Evolutionary conservation across 2,329 filamentous ascomycete genomes (phyloP).

Genomic region (Phoma herbarum): DNA sequence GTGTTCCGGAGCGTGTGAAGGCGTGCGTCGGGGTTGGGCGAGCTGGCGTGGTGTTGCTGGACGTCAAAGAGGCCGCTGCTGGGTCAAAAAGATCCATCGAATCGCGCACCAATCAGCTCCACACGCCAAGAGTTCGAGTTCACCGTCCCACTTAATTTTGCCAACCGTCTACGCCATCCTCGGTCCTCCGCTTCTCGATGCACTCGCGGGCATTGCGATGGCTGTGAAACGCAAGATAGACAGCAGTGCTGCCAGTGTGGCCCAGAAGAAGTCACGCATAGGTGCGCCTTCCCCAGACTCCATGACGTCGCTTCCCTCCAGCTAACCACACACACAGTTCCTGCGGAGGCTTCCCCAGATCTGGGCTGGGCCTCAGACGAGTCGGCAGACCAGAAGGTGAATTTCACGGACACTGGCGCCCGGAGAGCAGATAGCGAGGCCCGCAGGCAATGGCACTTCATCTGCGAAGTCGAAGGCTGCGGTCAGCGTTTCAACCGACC

Average conservation of each 20-base stretch:
- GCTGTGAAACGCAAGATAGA: conserved; percentile 40
- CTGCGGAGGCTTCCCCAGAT: conserved; percentile 21
- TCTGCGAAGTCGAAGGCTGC: conserved; percentile 78
- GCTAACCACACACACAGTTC: conserved; percentile 8
- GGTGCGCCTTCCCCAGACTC: conserved; percentile 25
- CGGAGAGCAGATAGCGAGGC: conserved; percentile 45
- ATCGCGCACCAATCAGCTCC: conserved; percentile 27
- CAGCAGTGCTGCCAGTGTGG: conserved; percentile 11
- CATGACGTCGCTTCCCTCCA: conserved; percentile 14
- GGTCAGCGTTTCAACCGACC: conserved; percentile 88
- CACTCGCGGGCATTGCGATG: conserved; percentile 28
- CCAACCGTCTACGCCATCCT: conserved; percentile 6
- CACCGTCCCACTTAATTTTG: conserved; percentile 21
- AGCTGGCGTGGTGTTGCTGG: conserved; percentile 6
- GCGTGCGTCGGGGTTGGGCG: conserved; percentile 6
- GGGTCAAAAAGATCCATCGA: conserved; percentile 31
- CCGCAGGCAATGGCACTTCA: conserved; percentile 75
- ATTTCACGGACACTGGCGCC: conserved; percentile 42
- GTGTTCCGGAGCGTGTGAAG: neutral
- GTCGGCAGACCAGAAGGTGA: conserved; percentile 36
- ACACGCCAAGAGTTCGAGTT: conserved; percentile 31
- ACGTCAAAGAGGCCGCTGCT: conserved; percentile 27
- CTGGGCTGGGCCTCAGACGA: conserved; percentile 33
- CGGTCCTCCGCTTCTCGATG: conserved; percentile 4
- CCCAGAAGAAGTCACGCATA: conserved; percentile 40